Conservation (phyloP, 2,329 filamentous ascomycete species). For the Paecilomyces dactylethromorphus region DNA sequence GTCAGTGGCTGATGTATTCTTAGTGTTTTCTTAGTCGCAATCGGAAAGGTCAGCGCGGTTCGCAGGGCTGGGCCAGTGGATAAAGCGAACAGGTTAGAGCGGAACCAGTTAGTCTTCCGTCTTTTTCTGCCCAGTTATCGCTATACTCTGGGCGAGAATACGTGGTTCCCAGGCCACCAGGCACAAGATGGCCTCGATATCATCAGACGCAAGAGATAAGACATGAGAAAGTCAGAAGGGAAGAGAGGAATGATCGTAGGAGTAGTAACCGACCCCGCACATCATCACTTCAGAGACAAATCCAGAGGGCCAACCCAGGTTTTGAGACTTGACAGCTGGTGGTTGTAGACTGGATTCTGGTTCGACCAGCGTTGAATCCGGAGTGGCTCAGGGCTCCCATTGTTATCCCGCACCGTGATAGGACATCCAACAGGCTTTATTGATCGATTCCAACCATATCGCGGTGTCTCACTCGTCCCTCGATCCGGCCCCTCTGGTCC, state of each 20-base stretch:
- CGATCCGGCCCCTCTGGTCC: constrained; percentile 1
- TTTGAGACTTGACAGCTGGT: neutral
- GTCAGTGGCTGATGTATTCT: neutral
- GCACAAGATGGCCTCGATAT: no score
- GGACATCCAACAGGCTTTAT: neutral
- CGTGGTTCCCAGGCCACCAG: neutral
- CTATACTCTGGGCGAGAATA: neutral
- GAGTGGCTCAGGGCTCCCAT: neutral
- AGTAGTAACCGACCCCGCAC: neutral
- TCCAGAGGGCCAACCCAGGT: no score
- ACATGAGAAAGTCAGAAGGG: neutral
- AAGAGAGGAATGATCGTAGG: neutral
- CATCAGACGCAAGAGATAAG: no score
- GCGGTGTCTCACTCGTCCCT: constrained; percentile 7
- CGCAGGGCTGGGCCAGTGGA: neutral
- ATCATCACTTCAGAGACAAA: neutral
- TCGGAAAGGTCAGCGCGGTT: neutral
- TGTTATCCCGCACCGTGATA: neutral
- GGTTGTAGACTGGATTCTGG: neutral
- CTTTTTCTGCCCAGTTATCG: neutral
- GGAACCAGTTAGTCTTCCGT: neutral
- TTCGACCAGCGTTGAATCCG: neutral
- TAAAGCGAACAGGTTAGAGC: neutral
- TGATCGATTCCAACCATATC: neutral
- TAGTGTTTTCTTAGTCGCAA: neutral